phyloP scores from a whole-genome alignment of 352 stramenopile genomes.

The Phytophthora foliorum region DNA sequence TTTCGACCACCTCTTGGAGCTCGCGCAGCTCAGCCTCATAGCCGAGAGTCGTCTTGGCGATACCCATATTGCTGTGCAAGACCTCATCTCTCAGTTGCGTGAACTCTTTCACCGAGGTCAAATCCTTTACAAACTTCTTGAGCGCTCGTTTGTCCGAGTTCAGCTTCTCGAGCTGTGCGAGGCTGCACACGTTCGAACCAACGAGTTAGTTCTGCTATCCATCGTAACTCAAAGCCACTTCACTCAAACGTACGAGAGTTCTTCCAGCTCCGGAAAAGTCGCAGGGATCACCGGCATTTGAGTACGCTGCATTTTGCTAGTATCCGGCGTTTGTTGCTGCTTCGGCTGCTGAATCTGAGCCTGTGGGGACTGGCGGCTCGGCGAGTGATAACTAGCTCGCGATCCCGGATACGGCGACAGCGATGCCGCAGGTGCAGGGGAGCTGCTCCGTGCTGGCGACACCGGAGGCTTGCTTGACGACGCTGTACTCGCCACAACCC shows the following conservation, averaged over 20 bases:
- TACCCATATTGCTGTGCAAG: constrained; percentile 81
- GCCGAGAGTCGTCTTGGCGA: constrained; percentile 72
- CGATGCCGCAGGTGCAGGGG: constrained; percentile 21
- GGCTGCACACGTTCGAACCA: constrained; percentile 20
- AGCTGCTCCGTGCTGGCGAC: constrained; percentile 34
- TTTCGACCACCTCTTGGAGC: constrained; percentile 62
- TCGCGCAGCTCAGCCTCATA: constrained; percentile 63
- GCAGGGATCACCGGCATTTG: constrained; percentile 82
- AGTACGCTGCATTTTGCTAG: constrained; percentile 62
- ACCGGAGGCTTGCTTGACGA: constrained; percentile 31
- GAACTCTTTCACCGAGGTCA: constrained; percentile 76
- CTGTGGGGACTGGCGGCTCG: constrained; percentile 40
- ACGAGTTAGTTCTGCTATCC: constrained; percentile 1
- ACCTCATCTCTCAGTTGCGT: constrained; percentile 77
- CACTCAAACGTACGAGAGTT: constrained; percentile 68
- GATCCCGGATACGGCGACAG: constrained; percentile 38
- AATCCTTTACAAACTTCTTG: constrained; percentile 70
- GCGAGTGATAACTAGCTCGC: constrained; percentile 36
- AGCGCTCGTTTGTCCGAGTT: constrained; percentile 66
- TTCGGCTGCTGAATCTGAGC: constrained; percentile 45
- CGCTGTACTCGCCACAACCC: constrained; percentile 24
- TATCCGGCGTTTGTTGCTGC: constrained; percentile 41
- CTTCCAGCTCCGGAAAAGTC: constrained; percentile 79
- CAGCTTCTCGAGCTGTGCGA: constrained; percentile 74
- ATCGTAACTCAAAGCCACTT: neutral